Percentiles rank a stretch among this genome's conserved stretches.
Conservation (phyloP, 495 filamentous ascomycete species). For the Neurospora intermedia region DNA sequence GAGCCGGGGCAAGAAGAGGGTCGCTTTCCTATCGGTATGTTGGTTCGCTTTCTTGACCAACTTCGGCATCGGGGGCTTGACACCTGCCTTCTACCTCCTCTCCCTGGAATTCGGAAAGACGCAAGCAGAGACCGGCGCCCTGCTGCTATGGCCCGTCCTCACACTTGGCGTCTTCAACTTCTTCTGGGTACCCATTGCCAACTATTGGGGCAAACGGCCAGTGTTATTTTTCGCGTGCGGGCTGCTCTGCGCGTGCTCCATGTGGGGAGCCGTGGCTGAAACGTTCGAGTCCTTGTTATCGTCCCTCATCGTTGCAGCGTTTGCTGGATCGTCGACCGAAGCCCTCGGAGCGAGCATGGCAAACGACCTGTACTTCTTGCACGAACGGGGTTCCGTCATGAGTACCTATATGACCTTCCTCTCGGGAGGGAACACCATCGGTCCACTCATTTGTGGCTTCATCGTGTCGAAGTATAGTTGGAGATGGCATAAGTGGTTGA, state of each 20-base stretch:
- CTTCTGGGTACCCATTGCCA: conserved; percentile 45
- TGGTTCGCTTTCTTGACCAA: conserved; percentile 32
- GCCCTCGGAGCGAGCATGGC: conserved; percentile 30
- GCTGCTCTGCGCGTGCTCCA: conserved; percentile 22
- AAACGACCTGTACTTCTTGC: conserved; percentile 33
- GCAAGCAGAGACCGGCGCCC: conserved; percentile 13
- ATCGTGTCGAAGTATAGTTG: conserved; percentile 27
- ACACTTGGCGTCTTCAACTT: conserved; percentile 35
- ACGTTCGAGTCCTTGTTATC: conserved; percentile 25
- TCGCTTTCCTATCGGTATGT: conserved; percentile 23
- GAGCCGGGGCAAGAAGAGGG: conserved; percentile 22
- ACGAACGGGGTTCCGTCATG: conserved; percentile 31
- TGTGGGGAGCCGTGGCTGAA: conserved; percentile 21
- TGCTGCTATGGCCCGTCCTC: conserved; percentile 25
- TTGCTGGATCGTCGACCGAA: conserved; percentile 25
- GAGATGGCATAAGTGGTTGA: conserved; percentile 30
- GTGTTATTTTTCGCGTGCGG: conserved; percentile 34
- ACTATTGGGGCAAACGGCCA: conserved; percentile 45
- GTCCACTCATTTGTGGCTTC: conserved; percentile 31
- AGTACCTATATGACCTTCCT: conserved; percentile 32
- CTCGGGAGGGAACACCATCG: conserved; percentile 27
- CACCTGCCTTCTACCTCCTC: conserved; percentile 21
- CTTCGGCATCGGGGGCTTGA: conserved; percentile 25
- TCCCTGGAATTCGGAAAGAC: conserved; percentile 20
- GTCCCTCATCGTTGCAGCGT: conserved; percentile 27